phyloP scores from a whole-genome alignment of 2,329 filamentous ascomycete species.

The Shiraia sp. region DNA sequence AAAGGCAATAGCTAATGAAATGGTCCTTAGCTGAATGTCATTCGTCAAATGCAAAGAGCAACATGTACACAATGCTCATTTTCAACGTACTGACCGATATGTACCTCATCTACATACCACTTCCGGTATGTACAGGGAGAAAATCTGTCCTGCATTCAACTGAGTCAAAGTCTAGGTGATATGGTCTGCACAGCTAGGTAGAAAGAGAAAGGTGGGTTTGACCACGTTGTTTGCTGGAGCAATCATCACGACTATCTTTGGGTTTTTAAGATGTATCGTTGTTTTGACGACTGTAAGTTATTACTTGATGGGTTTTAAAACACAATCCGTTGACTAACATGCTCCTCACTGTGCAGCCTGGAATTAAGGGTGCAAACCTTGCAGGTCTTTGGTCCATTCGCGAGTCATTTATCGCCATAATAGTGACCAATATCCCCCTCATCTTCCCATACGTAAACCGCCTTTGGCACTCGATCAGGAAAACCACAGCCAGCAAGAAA shows the following conservation, averaged over 20 bases:
- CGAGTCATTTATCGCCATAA: conserved; percentile 51
- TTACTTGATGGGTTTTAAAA: no score
- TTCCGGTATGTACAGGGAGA: no score
- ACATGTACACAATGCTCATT: conserved; percentile 34
- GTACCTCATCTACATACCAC: conserved; percentile 63
- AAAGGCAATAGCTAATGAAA: no score
- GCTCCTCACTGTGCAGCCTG: no score
- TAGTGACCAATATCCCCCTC: conserved; percentile 50
- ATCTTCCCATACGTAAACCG: no score
- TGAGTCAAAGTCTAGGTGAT: conserved; percentile 44
- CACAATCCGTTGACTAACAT: no score
- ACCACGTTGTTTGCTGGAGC: conserved; percentile 60
- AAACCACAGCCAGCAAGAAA: no score
- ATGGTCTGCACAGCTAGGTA: conserved; percentile 53
- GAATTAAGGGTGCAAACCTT: no score
- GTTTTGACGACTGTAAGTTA: no score
- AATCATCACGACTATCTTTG: conserved; percentile 59
- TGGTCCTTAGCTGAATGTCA: conserved; percentile 21
- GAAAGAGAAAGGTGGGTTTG: conserved; percentile 57
- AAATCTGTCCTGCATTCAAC: no score
- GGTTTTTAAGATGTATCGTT: no score
- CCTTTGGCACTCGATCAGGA: no score
- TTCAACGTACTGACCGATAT: conserved; percentile 61
- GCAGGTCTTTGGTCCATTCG: conserved; percentile 47
- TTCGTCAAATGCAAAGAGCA: conserved; percentile 11